Evolutionary conservation across 495 filamentous ascomycete genomes (phyloP), one percentile per base, ranked within the genome.

Genomic region (Tuber magnatum): DNA sequence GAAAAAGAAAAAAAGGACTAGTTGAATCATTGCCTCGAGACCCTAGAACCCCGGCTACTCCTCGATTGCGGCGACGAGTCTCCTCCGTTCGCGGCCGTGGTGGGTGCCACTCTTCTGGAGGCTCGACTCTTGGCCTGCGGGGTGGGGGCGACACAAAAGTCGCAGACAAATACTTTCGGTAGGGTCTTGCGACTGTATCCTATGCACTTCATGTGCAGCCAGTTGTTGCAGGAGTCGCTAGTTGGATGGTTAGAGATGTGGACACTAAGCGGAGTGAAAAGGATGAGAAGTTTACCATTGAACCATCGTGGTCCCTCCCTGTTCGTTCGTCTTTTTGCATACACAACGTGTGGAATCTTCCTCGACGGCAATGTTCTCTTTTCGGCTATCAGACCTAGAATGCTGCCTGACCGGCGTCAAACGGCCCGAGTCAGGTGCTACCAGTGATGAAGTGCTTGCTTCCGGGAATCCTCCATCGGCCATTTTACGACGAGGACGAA

Each of bases 201-300:
- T 16, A 81, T 68, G 69, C 81, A 82, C 72, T 73, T 80, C 68
- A 82, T 35, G 69, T 82, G 81, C 40, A 80, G 68, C 78, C 80
- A 82, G 42, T 76, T 75, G 51, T 73, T 78, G 65, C 81, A 82
- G 14, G 75, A 78, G 70, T 82, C 81, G 65, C 81, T 82, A 74
- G 74, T 44, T 70, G 8, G 24, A 41, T 46, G 22, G 41, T 48
- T 70, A 61, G 72, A 76, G 75, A 74, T 72, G 28, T 14, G 8
- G 18, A 16, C 51, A 24, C 20, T 8, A 65, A 35, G 56, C 10
- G 38, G 41, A 51, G 20, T 28, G 20, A 18, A 35, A 42, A 39
- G 1, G 44, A 32, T 4, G 68, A 69, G 71, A 68, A 48, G 71
- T 75, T 41, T 73, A 81, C 81, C 81, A 82, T 71, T 82, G 80